Conservation (phyloP, 345 rosid genomes). For the Salix purpurea region DNA sequence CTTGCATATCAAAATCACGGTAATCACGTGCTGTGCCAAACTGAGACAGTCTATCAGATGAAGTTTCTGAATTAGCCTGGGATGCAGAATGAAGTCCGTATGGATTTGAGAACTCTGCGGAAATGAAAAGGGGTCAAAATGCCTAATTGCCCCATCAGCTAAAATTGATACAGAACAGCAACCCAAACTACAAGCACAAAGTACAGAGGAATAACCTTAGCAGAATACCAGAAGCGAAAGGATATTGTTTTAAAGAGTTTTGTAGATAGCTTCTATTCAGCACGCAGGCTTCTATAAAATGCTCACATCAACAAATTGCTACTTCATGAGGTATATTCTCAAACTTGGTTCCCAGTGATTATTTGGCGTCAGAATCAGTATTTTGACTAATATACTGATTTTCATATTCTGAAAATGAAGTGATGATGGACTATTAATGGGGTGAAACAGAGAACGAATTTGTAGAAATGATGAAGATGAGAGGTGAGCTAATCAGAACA, state of each 20-base stretch:
- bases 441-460: neutral
- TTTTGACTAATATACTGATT: neutral
- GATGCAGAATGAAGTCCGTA: slow-evolving; percentile 70
- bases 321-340: neutral
- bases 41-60: slow-evolving; percentile 69
- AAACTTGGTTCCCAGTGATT: neutral
- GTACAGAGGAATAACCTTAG: neutral
- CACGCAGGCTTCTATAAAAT: neutral
- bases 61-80: slow-evolving; percentile 47
- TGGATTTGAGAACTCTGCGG: slow-evolving; percentile 79
- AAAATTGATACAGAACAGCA: neutral
- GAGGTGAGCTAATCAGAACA: neutral
- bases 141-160: neutral
- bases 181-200: neutral
- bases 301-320: neutral
- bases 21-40: slow-evolving; percentile 86
- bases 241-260: neutral
- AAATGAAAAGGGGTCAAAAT: neutral
- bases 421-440: neutral
- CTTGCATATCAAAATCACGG: slow-evolving; percentile 59
- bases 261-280: neutral
- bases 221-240: neutral
- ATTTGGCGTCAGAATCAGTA: neutral
- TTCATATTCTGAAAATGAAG: neutral
- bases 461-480: neutral